Conservation (phyloP, 1,284 basidiomycete genomes). For the Pascua sp. region DNA sequence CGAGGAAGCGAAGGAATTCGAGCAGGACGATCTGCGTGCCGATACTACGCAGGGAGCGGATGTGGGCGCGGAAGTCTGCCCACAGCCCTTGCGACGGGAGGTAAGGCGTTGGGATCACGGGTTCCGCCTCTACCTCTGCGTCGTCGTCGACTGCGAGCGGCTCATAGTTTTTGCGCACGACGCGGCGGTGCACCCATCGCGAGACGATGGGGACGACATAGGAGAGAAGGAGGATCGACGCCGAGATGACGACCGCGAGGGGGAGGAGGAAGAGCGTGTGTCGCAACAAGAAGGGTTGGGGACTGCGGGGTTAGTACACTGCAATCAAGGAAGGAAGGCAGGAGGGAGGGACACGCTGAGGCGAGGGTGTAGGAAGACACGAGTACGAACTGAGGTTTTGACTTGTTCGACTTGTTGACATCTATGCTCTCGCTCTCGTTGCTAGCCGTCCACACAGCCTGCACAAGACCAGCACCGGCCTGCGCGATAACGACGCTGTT, state of each 20-base stretch:
- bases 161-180: too few species aligned
- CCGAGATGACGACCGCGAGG: constrained; percentile 33
- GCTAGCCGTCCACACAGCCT: not conserved
- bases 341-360: too few species aligned
- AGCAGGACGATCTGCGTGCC: constrained; percentile 41
- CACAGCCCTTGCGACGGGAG: constrained; percentile 44
- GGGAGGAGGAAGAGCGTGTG: constrained; percentile 46
- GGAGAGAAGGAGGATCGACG: constrained; percentile 29
- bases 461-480: not conserved
- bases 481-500: too few species aligned
- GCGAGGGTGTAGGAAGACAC: not conserved
- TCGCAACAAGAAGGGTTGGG: constrained; percentile 29
- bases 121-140: constrained; percentile 21
- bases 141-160: constrained; percentile 33
- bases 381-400: constrained; percentile 10
- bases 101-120: constrained; percentile 19
- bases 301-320: constrained; percentile 21
- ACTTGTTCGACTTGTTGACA: not conserved
- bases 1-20: constrained; percentile 38
- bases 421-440: not conserved
- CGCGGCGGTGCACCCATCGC: constrained; percentile 4
- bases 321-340: not conserved
- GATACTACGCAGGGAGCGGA: constrained; percentile 34
- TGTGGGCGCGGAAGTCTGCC: constrained; percentile 41
- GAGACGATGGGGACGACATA: constrained; percentile 18